Evolutionary conservation across 2,329 filamentous ascomycete genomes (phyloP).

Genomic region (Juglanconis juglandina): DNA sequence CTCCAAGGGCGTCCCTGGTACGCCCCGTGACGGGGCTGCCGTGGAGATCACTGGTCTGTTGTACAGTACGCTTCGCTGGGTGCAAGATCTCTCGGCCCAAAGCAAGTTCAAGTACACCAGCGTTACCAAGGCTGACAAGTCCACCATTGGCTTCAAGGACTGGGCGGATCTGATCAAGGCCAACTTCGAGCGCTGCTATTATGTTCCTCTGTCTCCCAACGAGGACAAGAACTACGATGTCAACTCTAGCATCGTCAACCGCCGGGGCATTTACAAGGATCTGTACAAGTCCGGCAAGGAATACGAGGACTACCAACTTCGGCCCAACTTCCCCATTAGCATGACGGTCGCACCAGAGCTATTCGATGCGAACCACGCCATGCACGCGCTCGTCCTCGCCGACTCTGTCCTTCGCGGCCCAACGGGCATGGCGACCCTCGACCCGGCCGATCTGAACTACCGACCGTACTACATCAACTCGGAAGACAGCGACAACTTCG

Average conservation of each 20-base stretch:
- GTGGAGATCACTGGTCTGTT: constrained; percentile 92
- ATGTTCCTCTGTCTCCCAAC: constrained; percentile 65
- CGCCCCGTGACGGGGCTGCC: constrained; percentile 92
- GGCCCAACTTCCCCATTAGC: constrained; percentile 89
- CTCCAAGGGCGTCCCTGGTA: constrained; percentile 90
- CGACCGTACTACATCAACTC: constrained; percentile 91
- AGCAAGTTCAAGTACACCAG: constrained; percentile 71
- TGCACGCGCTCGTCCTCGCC: constrained; percentile 73
- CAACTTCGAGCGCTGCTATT: constrained; percentile 93
- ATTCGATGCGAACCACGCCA: constrained; percentile 74
- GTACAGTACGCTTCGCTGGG: constrained; percentile 85
- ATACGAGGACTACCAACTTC: constrained; percentile 96
- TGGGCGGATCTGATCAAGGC: constrained; percentile 79
- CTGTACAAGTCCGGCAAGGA: constrained; percentile 90
- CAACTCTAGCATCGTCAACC: constrained; percentile 75
- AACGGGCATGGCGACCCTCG: constrained; percentile 91
- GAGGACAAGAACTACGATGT: constrained; percentile 79
- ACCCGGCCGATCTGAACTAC: constrained; percentile 90
- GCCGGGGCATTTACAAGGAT: constrained; percentile 97
- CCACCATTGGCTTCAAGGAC: constrained; percentile 63
- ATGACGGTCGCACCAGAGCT: constrained; percentile 91
- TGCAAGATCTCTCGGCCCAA: constrained; percentile 61
- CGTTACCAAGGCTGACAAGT: constrained; percentile 63
- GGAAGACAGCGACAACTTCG: constrained; percentile 87
- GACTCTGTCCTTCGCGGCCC: constrained; percentile 80